Evolutionary conservation across 176 grass and related monocot species (phyloP).

Genomic region (Panicum miliaceum): DNA sequence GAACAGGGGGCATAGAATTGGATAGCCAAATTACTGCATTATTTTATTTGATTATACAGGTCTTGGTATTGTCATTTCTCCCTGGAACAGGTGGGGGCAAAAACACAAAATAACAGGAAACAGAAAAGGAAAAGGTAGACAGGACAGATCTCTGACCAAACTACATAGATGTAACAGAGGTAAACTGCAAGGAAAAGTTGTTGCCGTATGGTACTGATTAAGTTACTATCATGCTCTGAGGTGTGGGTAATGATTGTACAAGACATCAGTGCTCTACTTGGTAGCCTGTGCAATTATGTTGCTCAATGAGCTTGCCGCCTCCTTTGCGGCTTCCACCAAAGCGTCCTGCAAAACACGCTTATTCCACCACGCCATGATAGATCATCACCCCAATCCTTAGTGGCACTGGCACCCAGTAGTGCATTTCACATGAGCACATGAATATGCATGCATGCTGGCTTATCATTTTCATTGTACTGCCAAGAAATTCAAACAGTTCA

Average conservation of each 20-base stretch:
- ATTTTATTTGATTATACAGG: neutral
- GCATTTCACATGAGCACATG: constrained; percentile 48
- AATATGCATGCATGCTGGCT: constrained; percentile 18
- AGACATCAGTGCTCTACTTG: constrained; percentile 58
- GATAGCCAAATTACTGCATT: neutral
- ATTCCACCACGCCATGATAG: constrained; percentile 46
- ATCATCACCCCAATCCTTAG: constrained; percentile 32
- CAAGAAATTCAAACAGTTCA: constrained; percentile 6
- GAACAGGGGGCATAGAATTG: neutral
- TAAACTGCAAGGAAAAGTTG: neutral
- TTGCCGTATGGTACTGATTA: constrained; percentile 35
- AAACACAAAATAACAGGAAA: neutral
- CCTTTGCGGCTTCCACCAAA: constrained; percentile 72
- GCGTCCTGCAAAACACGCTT: constrained; percentile 51
- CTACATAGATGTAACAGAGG: constrained; percentile 1
- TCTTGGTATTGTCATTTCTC: neutral
- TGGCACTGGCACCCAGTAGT: constrained; percentile 23
- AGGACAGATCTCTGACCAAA: constrained; percentile 26
- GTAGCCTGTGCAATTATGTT: constrained; percentile 76
- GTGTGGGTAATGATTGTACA: constrained; percentile 45
- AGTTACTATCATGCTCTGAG: constrained; percentile 38
- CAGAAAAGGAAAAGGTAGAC: neutral
- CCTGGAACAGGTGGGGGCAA: neutral
- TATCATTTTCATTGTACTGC: constrained; percentile 32
- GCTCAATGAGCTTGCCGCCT: constrained; percentile 65